Conservation (phyloP, 2,329 filamentous ascomycete species). For the Curvularia eragrostidis region DNA sequence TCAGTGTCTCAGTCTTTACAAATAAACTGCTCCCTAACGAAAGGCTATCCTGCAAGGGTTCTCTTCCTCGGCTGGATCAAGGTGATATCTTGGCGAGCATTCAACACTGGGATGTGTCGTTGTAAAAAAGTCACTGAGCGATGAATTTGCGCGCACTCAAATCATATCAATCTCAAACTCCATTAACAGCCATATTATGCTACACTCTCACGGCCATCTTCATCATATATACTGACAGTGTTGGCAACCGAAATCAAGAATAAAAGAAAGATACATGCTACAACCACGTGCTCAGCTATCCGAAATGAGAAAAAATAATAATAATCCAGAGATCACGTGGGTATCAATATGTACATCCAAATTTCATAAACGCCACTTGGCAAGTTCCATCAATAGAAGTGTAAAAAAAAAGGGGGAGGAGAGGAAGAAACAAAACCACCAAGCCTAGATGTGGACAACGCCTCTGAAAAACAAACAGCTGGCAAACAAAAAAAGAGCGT, state of each 20-base stretch:
- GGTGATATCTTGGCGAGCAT: not conserved
- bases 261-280: not conserved
- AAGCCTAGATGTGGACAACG: not conserved
- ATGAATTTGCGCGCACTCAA: not conserved
- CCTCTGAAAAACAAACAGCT: not conserved
- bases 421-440: not conserved
- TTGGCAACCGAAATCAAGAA: not conserved
- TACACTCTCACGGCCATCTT: not conserved
- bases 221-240: not conserved
- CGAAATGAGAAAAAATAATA: not conserved
- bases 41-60: not conserved
- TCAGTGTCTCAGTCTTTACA: no score
- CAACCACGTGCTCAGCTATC: not conserved
- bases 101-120: not conserved
- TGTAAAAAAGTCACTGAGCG: not conserved
- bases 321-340: not conserved
- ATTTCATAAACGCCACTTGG: not conserved
- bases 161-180: not conserved
- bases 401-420: not conserved
- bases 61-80: not conserved
- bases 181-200: not conserved
- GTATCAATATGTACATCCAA: slow-evolving; percentile 6
- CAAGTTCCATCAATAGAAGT: not conserved
- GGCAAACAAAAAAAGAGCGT: not conserved
- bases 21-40: not conserved